Evolutionary conservation across 305 asterid genomes (phyloP).

Genomic region (Plantago rigida): DNA sequence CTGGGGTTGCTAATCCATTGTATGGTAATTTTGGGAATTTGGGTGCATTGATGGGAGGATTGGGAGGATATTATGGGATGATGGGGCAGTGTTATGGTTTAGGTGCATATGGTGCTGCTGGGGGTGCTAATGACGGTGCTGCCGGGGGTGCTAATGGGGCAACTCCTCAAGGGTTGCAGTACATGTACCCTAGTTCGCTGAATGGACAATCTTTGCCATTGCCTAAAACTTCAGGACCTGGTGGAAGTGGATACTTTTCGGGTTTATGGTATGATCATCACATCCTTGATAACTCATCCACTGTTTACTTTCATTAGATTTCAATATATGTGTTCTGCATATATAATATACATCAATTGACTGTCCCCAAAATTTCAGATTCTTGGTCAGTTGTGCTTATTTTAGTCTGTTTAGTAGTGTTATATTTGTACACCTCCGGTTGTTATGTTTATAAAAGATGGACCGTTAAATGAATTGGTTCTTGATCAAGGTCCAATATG

Average conservation of each 20-base stretch:
- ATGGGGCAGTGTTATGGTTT: conserved; percentile 37
- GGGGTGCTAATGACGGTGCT: conserved; percentile 27
- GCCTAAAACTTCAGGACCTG: conserved; percentile 32
- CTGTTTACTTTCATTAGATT: neutral
- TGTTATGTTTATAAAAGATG: too few relatives aligned
- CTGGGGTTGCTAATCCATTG: conserved; percentile 46
- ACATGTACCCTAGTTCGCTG: conserved; percentile 41
- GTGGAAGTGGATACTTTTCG: conserved; percentile 38
- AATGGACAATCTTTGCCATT: conserved; percentile 36
- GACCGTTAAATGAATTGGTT: too few relatives aligned
- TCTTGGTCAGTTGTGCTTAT: too few relatives aligned
- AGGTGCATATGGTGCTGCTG: conserved; percentile 30
- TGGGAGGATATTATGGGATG: conserved; percentile 35
- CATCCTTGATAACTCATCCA: neutral
- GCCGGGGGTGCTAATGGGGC: conserved; percentile 37
- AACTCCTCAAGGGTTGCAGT: conserved; percentile 41
- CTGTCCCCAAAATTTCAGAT: too few relatives aligned
- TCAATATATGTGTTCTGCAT: neutral
- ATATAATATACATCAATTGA: too few relatives aligned
- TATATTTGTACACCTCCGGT: too few relatives aligned
- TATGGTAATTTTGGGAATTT: conserved; percentile 32
- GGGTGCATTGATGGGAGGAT: conserved; percentile 42
- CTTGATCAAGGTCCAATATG: too few relatives aligned
- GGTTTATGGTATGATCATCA: conserved; percentile 39
- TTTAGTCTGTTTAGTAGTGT: too few relatives aligned